phyloP scores from a whole-genome alignment of 2,329 filamentous ascomycete genomes.

The Taxawa tesnikishii region DNA sequence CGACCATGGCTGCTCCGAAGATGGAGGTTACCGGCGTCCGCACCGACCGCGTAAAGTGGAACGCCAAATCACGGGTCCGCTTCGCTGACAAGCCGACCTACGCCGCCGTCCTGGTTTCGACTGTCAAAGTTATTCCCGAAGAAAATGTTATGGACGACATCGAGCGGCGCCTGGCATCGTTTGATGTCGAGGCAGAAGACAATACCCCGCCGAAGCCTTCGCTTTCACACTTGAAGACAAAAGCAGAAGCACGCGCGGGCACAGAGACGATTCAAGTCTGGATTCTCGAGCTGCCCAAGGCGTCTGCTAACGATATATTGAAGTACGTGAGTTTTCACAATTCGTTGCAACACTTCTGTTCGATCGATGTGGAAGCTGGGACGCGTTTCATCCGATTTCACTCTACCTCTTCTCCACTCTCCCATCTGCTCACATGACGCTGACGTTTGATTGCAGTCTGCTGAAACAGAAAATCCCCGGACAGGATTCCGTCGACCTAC shows the following conservation, averaged over 20 bases:
- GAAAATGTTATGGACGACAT: conserved; percentile 2
- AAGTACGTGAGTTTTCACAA: too few relatives aligned
- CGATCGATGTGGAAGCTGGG: too few relatives aligned
- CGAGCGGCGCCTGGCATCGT: not conserved
- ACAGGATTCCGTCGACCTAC: conserved; percentile 31
- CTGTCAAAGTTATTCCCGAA: conserved; percentile 8
- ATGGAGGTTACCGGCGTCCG: not conserved
- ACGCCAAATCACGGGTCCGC: not conserved
- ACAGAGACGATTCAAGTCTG: conserved; percentile 48
- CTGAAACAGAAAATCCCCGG: conserved; percentile 32
- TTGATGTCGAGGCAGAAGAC: not conserved
- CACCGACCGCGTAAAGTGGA: not conserved
- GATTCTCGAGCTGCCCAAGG: conserved; percentile 60
- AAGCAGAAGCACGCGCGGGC: conserved; percentile 36
- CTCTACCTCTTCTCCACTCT: too few relatives aligned
- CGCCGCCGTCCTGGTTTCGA: not conserved
- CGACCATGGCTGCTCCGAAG: not conserved
- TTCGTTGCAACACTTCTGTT: too few relatives aligned
- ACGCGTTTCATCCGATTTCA: conserved; percentile 8
- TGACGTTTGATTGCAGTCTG: conserved; percentile 20
- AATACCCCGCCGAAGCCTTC: conserved; percentile 10
- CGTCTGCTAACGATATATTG: conserved; percentile 59
- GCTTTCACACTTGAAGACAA: conserved; percentile 33
- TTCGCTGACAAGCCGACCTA: not conserved
- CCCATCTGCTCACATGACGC: conserved; percentile 1